Evolutionary conservation across 257 asterid genomes (phyloP).

Genomic region (Buddleja alternifolia): DNA sequence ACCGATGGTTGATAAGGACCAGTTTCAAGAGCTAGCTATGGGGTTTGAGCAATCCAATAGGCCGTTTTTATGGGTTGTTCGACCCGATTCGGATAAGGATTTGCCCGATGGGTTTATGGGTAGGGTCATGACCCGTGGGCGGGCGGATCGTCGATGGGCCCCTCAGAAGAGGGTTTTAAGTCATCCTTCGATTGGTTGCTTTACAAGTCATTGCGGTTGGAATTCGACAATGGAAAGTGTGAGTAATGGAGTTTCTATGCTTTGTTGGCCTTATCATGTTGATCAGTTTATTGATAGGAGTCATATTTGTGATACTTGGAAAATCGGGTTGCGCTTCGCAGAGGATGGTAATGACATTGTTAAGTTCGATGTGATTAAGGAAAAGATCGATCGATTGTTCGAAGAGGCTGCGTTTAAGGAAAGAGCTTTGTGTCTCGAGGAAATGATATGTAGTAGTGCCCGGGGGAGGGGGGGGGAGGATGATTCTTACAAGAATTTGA

Average conservation of each 20-base stretch:
- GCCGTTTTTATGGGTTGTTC: slow-evolving; percentile 53
- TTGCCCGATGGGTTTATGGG: slow-evolving; percentile 14
- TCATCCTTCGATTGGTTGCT: slow-evolving; percentile 14
- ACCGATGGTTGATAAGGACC: slow-evolving; percentile 26
- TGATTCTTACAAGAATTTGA: slow-evolving; percentile 20
- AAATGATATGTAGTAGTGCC: slow-evolving; percentile 9
- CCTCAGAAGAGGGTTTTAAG: slow-evolving; percentile 24
- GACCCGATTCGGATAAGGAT: slow-evolving; percentile 11
- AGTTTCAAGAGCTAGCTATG: slow-evolving; percentile 45
- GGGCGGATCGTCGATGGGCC: slow-evolving; percentile 26
- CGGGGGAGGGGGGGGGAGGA: slow-evolving; percentile 13
- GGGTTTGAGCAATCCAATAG: slow-evolving; percentile 45
- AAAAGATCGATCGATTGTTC: slow-evolving; percentile 11
- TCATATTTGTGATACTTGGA: slow-evolving; percentile 21
- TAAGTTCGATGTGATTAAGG: background rate
- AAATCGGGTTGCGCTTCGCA: slow-evolving; percentile 13
- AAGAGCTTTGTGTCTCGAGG: slow-evolving; percentile 20
- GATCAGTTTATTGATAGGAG: slow-evolving; percentile 23
- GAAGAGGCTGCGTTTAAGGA: background rate
- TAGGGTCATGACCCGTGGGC: slow-evolving; percentile 6
- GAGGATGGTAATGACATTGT: slow-evolving; percentile 22
- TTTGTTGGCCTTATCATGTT: slow-evolving; percentile 29
- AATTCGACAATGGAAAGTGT: slow-evolving; percentile 27
- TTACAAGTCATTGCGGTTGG: slow-evolving; percentile 31
- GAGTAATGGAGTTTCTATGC: slow-evolving; percentile 11